These are phyloP conservation scores for Nakazawaea molendinolei DNA, from an alignment of 805 yeast genomes.

Conservation along the genomic window DNA sequence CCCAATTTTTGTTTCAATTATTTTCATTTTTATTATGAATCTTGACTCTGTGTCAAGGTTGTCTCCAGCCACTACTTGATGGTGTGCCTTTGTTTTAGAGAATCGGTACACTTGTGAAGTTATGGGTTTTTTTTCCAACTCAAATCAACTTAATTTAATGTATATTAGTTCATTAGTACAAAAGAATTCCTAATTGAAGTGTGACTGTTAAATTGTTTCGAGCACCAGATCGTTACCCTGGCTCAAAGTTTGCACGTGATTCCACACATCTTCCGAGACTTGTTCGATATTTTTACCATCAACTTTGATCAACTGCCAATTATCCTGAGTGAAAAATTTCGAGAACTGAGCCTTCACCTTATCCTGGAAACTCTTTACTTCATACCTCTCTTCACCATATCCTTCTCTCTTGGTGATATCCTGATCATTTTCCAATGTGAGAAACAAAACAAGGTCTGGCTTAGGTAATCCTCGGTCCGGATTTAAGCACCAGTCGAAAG, in stretches of 20 bases:
- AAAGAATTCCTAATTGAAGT: too few species aligned
- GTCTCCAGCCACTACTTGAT: too few species aligned
- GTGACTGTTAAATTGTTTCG: not conserved
- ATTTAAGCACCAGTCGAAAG: slow-evolving; percentile 63
- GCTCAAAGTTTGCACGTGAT: slow-evolving; percentile 14
- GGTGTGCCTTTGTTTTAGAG: too few species aligned
- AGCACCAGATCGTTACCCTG: not conserved
- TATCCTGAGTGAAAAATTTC: slow-evolving; percentile 23
- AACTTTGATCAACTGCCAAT: slow-evolving; percentile 50
- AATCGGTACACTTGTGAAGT: too few species aligned
- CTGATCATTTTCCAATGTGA: slow-evolving; percentile 49
- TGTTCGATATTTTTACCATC: slow-evolving; percentile 49
- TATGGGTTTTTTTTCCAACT: too few species aligned
- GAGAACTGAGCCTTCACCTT: slow-evolving; percentile 59
- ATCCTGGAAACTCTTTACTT: slow-evolving; percentile 64
- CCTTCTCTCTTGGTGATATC: slow-evolving; percentile 53
- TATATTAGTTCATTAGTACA: slow-evolving; percentile 5
- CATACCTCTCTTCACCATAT: slow-evolving; percentile 94
- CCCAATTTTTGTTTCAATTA: too few species aligned
- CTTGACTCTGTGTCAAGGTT: too few species aligned
- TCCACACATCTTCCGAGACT: slow-evolving; percentile 45
- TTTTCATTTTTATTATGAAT: too few species aligned
- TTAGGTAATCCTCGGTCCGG: slow-evolving; percentile 82
- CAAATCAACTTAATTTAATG: too few species aligned
- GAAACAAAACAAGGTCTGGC: slow-evolving; percentile 80